Evolutionary conservation across 1,284 basidiomycete genomes (phyloP).

Genomic region (Boletus mariae): DNA sequence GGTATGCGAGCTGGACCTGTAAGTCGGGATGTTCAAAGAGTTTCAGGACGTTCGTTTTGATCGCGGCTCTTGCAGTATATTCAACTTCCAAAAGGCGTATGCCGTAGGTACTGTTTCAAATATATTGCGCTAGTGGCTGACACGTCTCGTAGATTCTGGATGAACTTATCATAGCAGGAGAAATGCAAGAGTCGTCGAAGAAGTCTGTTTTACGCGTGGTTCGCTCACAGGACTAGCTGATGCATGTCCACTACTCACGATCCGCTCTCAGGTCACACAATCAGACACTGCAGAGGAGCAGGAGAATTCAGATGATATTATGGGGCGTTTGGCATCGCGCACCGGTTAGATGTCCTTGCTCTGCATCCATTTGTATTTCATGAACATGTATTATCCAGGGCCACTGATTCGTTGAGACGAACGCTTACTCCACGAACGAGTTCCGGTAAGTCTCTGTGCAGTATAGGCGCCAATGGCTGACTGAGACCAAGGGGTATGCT

Average conservation of each 20-base stretch:
- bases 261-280: constrained; percentile 62
- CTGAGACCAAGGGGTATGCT: neutral
- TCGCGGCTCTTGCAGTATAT: constrained; percentile 60
- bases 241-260: constrained; percentile 5
- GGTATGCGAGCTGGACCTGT: constrained; percentile 97
- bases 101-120: constrained; percentile 53
- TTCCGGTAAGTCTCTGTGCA: neutral
- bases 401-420: constrained; percentile 28
- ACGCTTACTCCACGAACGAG: neutral
- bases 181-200: constrained; percentile 98
- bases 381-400: constrained; percentile 25
- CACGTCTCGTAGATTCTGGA: constrained; percentile 73
- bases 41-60: neutral
- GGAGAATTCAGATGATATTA: constrained; percentile 74
- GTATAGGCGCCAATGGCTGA: neutral
- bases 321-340: constrained; percentile 69
- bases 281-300: constrained; percentile 78
- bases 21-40: constrained; percentile 24
- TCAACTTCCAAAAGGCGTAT: constrained; percentile 98
- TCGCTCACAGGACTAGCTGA: constrained; percentile 27
- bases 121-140: constrained; percentile 9
- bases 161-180: constrained; percentile 96
- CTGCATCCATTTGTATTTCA: constrained; percentile 1
- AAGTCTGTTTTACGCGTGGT: constrained; percentile 92
- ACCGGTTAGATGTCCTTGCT: constrained; percentile 45